These are phyloP conservation scores for Talaromyces islandicus DNA, from an alignment of 2,329 filamentous ascomycete genomes.

Conservation along the genomic window DNA sequence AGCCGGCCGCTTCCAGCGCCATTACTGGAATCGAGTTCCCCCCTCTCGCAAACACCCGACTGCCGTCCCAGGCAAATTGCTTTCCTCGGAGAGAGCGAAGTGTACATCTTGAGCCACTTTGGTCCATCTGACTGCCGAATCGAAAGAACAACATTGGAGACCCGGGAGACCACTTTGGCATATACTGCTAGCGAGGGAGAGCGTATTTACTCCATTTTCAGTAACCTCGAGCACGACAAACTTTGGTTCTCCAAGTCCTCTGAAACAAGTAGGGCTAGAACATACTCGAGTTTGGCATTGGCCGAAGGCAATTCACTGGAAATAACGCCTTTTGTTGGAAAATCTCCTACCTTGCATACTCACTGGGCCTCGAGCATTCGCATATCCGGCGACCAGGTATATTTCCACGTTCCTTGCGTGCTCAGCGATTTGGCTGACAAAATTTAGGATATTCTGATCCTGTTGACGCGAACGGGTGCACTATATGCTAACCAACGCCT, in stretches of 20 bases:
- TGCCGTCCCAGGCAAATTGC: conserved; percentile 41
- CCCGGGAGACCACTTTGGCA: conserved; percentile 22
- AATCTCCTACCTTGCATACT: conserved; percentile 30
- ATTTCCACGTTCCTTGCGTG: conserved; percentile 9
- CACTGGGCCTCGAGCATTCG: conserved; percentile 32
- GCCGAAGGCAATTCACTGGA: conserved; percentile 11
- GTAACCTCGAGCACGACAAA: conserved; percentile 26
- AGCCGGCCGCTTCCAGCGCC: conserved; percentile 29
- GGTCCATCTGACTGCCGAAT: conserved; percentile 24
- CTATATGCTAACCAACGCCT: conserved; percentile 71
- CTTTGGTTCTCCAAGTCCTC: conserved; percentile 32
- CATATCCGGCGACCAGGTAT: conserved; percentile 36
- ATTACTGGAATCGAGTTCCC: conserved; percentile 33
- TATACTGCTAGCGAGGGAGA: conserved; percentile 27
- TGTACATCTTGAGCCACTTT: conserved; percentile 37
- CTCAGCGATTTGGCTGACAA: conserved; percentile 12
- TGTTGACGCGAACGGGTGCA: conserved; percentile 68
- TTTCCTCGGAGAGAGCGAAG: conserved; percentile 37
- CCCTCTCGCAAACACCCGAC: conserved; percentile 22
- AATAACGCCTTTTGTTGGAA: conserved; percentile 22
- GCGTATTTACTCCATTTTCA: conserved; percentile 31
- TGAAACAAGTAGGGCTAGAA: conserved; percentile 18
- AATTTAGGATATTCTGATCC: conserved; percentile 47
- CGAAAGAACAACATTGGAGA: conserved; percentile 29
- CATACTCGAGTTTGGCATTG: conserved; percentile 16